Conservation (phyloP, 2,329 filamentous ascomycete genomes). For the Chaetomium sp. region DNA sequence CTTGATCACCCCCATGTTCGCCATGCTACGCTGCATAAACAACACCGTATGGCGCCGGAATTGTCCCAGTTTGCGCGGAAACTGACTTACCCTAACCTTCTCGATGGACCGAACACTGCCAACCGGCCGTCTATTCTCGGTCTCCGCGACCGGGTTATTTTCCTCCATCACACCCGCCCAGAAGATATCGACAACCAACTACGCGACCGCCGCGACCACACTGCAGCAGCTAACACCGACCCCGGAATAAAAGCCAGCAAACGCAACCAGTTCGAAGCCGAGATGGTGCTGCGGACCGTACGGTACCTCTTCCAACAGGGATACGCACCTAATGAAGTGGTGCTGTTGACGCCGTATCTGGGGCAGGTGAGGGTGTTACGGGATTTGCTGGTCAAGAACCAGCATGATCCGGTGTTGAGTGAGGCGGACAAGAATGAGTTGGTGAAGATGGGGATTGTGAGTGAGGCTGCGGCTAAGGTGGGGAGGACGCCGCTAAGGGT, state of each 20-base stretch:
- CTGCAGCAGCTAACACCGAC: constrained; percentile 47
- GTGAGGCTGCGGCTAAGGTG: constrained; percentile 43
- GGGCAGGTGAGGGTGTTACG: constrained; percentile 57
- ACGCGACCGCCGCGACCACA: constrained; percentile 45
- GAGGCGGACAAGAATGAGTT: constrained; percentile 62
- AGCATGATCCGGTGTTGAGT: constrained; percentile 60
- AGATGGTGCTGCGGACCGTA: constrained; percentile 59
- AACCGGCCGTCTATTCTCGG: constrained; percentile 46
- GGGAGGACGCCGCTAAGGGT: constrained; percentile 50
- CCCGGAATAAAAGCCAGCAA: constrained; percentile 46
- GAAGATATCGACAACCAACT: constrained; percentile 43
- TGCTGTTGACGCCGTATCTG: constrained; percentile 66
- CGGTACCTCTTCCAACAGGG: constrained; percentile 65
- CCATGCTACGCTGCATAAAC: constrained; percentile 41
- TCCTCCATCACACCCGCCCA: constrained; percentile 54
- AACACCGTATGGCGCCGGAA: constrained; percentile 59
- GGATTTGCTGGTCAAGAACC: constrained; percentile 40
- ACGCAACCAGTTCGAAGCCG: constrained; percentile 57
- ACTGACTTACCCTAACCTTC: constrained; percentile 48
- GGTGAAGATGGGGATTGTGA: constrained; percentile 55
- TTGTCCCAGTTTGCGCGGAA: constrained; percentile 54
- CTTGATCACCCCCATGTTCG: constrained; percentile 17
- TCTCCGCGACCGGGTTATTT: constrained; percentile 54
- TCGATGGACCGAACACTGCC: constrained; percentile 47
- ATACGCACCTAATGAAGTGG: constrained; percentile 58